These are phyloP conservation scores for Alisma plantagoaquatica DNA, from an alignment of 106 monocot species.

Conservation along the genomic window DNA sequence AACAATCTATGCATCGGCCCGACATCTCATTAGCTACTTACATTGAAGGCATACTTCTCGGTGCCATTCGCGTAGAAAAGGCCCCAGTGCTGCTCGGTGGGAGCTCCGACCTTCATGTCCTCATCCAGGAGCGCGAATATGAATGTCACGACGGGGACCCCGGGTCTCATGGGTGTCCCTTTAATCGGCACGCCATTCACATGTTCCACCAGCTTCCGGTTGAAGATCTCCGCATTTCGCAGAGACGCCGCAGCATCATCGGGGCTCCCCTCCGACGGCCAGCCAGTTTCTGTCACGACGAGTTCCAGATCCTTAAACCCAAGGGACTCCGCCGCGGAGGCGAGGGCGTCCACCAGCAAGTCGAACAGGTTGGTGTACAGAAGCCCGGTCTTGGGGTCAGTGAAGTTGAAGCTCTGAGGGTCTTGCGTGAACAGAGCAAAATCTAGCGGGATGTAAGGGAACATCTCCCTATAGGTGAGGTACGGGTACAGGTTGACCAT, in stretches of 20 bases:
- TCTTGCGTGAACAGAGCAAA: constrained; percentile 12
- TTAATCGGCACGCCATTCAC: not conserved
- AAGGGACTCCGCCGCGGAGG: not conserved
- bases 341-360: not conserved
- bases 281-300: not conserved
- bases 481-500: constrained; percentile 5
- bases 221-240: not conserved
- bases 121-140: not conserved
- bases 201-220: not conserved
- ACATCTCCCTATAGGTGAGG: not conserved
- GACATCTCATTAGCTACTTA: no score
- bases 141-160: not conserved
- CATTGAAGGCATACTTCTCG: not conserved
- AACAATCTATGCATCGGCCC: no score
- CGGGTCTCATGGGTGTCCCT: not conserved
- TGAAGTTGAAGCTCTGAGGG: not conserved
- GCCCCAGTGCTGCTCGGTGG: not conserved
- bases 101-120: not conserved
- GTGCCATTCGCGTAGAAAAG: not conserved
- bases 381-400: not conserved
- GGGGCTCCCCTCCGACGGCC: not conserved
- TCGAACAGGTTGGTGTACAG: constrained; percentile 1
- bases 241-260: not conserved
- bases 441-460: no score
- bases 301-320: not conserved